These are phyloP conservation scores for Trametes cingulata DNA, from an alignment of 768 basidiomycete genomes.

Conservation along the genomic window DNA sequence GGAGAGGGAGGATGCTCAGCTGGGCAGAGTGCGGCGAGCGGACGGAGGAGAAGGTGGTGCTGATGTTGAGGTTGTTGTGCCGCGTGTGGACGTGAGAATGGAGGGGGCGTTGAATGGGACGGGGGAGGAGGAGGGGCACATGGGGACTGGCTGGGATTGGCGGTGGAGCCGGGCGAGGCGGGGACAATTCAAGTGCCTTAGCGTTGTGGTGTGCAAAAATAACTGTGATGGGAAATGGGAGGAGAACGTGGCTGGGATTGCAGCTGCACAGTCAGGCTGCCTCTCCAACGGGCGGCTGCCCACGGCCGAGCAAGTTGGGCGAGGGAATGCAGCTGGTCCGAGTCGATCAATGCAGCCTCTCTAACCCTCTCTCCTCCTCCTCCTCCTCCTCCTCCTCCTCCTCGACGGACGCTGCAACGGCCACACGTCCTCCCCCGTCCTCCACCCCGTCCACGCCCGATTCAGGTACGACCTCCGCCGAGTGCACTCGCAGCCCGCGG, in stretches of 20 bases:
- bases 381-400: neutral
- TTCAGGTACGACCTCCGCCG: neutral
- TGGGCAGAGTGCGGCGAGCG: neutral
- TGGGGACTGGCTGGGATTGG: neutral
- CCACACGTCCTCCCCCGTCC: neutral
- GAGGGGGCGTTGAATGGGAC: neutral
- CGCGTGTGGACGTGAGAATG: slow-evolving; percentile 11
- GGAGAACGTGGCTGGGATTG: slow-evolving; percentile 5
- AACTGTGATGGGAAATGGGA: slow-evolving; percentile 1
- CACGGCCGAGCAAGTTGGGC: neutral
- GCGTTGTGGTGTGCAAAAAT: neutral
- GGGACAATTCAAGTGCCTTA: no score
- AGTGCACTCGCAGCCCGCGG: no score
- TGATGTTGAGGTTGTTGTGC: no score
- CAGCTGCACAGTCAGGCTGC: no score
- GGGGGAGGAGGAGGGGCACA: slow-evolving; percentile 5
- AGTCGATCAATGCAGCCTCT: neutral
- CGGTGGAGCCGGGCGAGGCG: neutral
- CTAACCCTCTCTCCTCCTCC: neutral
- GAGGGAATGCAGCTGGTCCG: neutral
- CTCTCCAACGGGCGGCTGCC: no score
- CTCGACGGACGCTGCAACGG: no score
- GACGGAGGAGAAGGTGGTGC: neutral
- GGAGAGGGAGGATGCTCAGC: no score
- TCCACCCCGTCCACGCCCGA: neutral